phyloP scores from a whole-genome alignment of 2,329 filamentous ascomycete genomes.

The Verticillium tricorpus region DNA sequence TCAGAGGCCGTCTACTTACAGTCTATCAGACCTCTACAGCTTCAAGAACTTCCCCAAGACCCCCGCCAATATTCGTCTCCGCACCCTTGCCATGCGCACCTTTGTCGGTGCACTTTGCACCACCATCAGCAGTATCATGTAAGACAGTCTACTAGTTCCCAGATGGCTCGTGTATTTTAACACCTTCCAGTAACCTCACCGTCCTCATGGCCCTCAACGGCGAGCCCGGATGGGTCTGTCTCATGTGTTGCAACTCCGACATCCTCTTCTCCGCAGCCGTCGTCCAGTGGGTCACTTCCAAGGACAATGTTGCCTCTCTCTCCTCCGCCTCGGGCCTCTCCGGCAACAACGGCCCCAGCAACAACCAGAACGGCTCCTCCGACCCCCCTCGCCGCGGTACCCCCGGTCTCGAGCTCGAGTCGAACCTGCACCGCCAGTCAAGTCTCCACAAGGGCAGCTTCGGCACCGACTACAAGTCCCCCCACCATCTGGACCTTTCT shows the following conservation, averaged over 20 bases:
- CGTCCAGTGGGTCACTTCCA: slow-evolving; percentile 56
- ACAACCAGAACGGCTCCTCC: slow-evolving; percentile 3
- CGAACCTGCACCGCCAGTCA: neutral
- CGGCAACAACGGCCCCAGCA: slow-evolving; percentile 8
- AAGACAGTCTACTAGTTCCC: slow-evolving; percentile 16
- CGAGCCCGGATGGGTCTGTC: slow-evolving; percentile 61
- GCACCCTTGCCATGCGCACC: slow-evolving; percentile 50
- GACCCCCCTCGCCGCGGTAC: slow-evolving; percentile 3
- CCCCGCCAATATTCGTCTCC: slow-evolving; percentile 36
- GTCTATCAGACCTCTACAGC: slow-evolving; percentile 44
- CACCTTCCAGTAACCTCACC: slow-evolving; percentile 45
- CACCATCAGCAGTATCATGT: slow-evolving; percentile 53
- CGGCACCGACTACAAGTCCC: slow-evolving; percentile 3
- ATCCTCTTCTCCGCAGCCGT: slow-evolving; percentile 56
- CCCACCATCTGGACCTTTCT: slow-evolving; percentile 1
- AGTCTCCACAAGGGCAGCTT: neutral
- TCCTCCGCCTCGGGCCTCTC: neutral
- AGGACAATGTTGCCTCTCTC: slow-evolving; percentile 34
- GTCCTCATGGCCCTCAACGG: slow-evolving; percentile 55
- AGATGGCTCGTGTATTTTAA: neutral
- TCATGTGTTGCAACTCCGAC: slow-evolving; percentile 62
- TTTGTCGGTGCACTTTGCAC: slow-evolving; percentile 56
- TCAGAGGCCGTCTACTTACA: neutral
- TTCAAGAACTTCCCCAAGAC: slow-evolving; percentile 43
- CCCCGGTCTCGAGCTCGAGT: slow-evolving; percentile 2